Evolutionary conservation across 1,284 basidiomycete genomes (phyloP), one percentile per base, ranked within the genome.

Genomic region (Amylostereum chailletii): DNA sequence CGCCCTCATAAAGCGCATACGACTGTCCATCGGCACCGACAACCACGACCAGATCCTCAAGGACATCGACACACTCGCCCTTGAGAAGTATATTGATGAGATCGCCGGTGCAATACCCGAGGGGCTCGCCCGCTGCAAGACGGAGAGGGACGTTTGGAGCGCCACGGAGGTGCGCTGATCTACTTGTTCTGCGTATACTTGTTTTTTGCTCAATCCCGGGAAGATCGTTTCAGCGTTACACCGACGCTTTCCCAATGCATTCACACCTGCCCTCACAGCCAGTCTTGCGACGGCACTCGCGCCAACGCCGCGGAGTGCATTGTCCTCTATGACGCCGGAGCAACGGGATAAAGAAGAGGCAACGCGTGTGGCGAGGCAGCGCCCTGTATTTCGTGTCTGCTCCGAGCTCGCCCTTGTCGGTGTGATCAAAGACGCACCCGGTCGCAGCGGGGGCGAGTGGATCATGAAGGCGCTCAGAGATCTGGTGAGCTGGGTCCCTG

Each of bases 1-100:
- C 1, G 90, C 91, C 1, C 77, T 95, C 55, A 90, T 96, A 56
- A 97, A 94, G 66, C 83, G 89, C 36, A 85, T 95, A 60, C 79
- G 84, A 37, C 88, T 83, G 62, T 89, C 87, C 34, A 72, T 94
- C 59, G 84, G 86, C 45, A 62, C 73, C 32, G 90, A 92, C 55
- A 83, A 89, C 61, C 81, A 81, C 47, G 90, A 93, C 56, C 83
- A 88, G 58, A 81, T 96, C 52, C 70, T 94, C 60, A 95, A 94
- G 67, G 96, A 99, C 61, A 83, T 96, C 54, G 84, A 90, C 53
- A 76, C 83, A 0, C 76, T 99, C 43, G 86, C 91, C 3, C 74
- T 99, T 45, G 92, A 93, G 68, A 99, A 97, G 67, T 98, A 99
- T 64, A 76, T 95, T 47, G 94, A 97, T 59, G 96, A 99, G 69